Conservation (phyloP, 2,329 filamentous ascomycete species). For the Ophiostoma sp. region DNA sequence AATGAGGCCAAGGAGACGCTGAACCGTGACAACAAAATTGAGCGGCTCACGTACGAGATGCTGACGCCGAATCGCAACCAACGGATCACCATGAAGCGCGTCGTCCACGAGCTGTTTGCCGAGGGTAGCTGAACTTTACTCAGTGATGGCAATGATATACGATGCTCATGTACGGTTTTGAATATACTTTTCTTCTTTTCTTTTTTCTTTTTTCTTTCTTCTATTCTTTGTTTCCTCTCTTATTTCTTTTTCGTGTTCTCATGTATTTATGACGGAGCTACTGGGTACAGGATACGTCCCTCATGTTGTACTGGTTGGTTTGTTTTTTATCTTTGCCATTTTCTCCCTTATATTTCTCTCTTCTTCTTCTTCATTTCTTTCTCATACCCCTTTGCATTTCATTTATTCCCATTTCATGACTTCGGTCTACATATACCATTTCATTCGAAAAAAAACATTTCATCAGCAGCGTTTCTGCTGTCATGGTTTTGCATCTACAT, state of each 20-base stretch:
- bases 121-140: background rate
- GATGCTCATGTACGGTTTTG: background rate
- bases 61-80: conserved; percentile 46
- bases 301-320: background rate
- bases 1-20: conserved; percentile 44
- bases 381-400: conserved; percentile 4
- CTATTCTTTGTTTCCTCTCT: background rate
- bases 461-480: background rate
- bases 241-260: background rate
- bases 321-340: background rate
- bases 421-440: background rate
- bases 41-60: conserved; percentile 51
- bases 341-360: background rate
- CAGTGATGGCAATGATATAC: background rate
- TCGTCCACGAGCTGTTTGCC: conserved; percentile 40
- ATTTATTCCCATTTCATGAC: background rate
- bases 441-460: background rate
- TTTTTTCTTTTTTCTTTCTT: background rate
- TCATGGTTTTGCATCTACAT: background rate
- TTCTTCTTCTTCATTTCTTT: background rate
- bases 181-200: background rate
- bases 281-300: background rate
- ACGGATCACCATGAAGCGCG: conserved; percentile 50
- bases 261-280: background rate
- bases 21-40: conserved; percentile 44